Evolutionary conservation across 768 basidiomycete genomes (phyloP).

Genomic region (Strobilomyces dryophilus): DNA sequence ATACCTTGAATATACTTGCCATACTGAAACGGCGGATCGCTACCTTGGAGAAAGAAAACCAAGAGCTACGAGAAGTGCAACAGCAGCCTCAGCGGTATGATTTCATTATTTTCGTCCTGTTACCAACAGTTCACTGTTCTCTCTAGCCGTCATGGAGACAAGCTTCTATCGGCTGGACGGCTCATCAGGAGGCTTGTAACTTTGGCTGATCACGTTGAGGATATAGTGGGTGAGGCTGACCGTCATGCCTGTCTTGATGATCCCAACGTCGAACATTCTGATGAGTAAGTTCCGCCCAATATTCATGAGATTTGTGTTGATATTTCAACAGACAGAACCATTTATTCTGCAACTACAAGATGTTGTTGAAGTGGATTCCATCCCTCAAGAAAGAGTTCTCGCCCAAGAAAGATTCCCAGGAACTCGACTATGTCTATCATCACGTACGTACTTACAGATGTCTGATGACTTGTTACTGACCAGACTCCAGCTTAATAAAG

Average conservation of each 20-base stretch:
- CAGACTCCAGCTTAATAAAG: neutral
- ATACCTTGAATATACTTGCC: no score
- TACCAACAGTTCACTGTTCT: no score
- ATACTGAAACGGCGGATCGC: no score
- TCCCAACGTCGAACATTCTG: no score
- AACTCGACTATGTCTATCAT: neutral
- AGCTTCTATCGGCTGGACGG: no score
- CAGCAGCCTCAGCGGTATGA: no score
- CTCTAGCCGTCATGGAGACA: no score
- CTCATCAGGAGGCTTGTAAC: neutral
- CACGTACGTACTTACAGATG: neutral
- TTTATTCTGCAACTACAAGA: neutral
- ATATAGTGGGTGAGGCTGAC: conserved; percentile 10
- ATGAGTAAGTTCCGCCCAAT: no score
- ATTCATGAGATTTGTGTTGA: no score
- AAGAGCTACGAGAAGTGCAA: no score
- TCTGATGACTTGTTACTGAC: neutral
- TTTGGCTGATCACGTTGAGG: conserved; percentile 1
- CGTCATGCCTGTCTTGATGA: neutral
- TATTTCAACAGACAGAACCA: neutral
- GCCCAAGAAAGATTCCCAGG: neutral
- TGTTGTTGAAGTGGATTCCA: neutral
- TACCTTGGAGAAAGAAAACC: no score
- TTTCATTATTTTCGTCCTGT: no score
- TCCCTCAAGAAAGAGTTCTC: neutral